Percentiles rank a stretch among this genome's conserved stretches.
Evolutionary conservation across 2,329 filamentous ascomycete genomes (phyloP).

Genomic region (Fusarium guadeloupense): DNA sequence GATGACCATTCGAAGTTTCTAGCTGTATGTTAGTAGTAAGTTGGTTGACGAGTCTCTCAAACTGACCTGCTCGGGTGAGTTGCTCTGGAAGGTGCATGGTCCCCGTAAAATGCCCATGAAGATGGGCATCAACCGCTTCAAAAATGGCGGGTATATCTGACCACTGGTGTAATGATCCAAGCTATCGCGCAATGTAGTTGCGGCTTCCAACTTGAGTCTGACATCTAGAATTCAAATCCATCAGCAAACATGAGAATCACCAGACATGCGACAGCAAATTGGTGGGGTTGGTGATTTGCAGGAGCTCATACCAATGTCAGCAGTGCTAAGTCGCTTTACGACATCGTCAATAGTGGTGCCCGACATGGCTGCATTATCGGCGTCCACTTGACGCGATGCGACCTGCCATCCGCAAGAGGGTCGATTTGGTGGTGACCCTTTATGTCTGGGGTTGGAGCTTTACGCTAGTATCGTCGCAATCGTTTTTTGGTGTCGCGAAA

Average conservation of each 20-base stretch:
- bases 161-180: conserved; percentile 88
- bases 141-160: conserved; percentile 79
- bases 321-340: conserved; percentile 66
- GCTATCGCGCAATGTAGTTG: conserved; percentile 87
- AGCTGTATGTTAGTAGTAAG: conserved; percentile 28
- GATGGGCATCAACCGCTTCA: conserved; percentile 88
- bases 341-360: conserved; percentile 69
- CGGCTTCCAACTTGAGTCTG: conserved; percentile 82
- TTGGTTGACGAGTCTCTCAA: background rate
- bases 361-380: conserved; percentile 67
- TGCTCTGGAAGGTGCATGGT: conserved; percentile 89
- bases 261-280: conserved; percentile 33
- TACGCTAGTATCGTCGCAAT: conserved; percentile 32
- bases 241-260: conserved; percentile 7
- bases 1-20: conserved; percentile 91
- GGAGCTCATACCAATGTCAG: conserved; percentile 60
- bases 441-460: conserved; percentile 30
- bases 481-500: conserved; percentile 10
- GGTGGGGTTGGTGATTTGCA: conserved; percentile 15
- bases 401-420: conserved; percentile 49
- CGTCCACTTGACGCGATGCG: conserved; percentile 48
- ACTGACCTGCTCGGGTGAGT: conserved; percentile 85
- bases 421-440: conserved; percentile 31
- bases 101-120: conserved; percentile 87
- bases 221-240: conserved; percentile 66